A percentile compares a stretch with the other conserved stretches of the same genome.
These are phyloP conservation scores for Alternaria sp. DNA, from an alignment of 2,329 filamentous ascomycete species.

Conservation along the genomic window DNA sequence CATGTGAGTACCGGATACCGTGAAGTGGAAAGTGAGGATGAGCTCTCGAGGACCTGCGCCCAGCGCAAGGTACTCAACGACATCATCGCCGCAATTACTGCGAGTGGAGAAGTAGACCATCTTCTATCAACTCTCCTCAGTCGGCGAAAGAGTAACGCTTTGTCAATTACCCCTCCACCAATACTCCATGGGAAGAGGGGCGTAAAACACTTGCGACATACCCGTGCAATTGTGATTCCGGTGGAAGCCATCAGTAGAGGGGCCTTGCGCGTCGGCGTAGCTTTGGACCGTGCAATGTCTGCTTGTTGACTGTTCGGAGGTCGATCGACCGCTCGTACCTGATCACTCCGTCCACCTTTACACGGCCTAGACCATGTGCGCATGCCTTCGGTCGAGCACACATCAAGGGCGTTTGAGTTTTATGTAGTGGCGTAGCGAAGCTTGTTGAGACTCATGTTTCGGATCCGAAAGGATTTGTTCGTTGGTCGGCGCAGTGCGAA, in stretches of 20 bases:
- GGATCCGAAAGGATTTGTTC: neutral
- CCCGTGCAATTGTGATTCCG: neutral
- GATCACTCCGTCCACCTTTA: neutral
- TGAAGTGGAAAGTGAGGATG: neutral
- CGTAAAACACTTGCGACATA: conserved; percentile 49
- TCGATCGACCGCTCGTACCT: too few species aligned
- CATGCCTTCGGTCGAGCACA: rapidly evolving
- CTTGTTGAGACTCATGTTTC: neutral
- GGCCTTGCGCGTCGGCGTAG: neutral
- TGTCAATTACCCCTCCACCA: conserved; percentile 49
- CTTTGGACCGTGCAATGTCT: too few species aligned
- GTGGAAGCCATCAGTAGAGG: neutral
- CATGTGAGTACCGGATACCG: neutral
- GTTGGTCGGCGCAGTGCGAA: too few species aligned
- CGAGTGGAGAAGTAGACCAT: conserved; percentile 36
- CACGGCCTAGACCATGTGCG: neutral
- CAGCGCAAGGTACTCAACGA: neutral
- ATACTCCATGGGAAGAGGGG: conserved; percentile 36
- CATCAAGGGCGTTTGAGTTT: neutral
- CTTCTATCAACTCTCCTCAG: conserved; percentile 41
- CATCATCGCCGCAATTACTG: conserved; percentile 31
- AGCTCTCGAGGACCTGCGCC: neutral
- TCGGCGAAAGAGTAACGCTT: conserved; percentile 48
- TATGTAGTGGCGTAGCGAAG: neutral
- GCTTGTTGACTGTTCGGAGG: too few species aligned